These are phyloP conservation scores for Selenicereus undatus DNA, from an alignment of 148 eudicot genomes.

Conservation along the genomic window DNA sequence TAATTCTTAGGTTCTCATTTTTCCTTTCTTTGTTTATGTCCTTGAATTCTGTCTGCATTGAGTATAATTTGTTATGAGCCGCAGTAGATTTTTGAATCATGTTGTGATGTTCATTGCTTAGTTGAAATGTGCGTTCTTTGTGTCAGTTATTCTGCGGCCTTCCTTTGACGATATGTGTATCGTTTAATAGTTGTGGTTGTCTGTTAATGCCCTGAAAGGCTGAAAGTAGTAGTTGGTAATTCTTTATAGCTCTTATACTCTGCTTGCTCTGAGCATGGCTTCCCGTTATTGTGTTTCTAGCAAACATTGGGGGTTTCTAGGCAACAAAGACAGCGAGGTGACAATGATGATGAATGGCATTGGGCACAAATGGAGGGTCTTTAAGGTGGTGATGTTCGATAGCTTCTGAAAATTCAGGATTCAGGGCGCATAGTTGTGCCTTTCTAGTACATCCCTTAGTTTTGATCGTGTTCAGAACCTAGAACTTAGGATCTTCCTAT, in stretches of 20 bases:
- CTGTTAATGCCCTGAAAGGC: no score
- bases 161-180: no score
- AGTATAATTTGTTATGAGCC: neutral
- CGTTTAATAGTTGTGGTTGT: no score
- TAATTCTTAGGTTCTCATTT: conserved; percentile 6
- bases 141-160: no score
- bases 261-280: neutral
- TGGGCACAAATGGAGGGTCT: neutral
- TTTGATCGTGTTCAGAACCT: neutral
- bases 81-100: neutral
- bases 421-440: neutral
- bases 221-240: neutral
- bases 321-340: no score
- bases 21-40: neutral
- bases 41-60: neutral
- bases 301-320: neutral
- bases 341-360: neutral
- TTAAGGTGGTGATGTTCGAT: no score
- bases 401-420: neutral
- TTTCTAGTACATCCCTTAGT: neutral
- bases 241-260: neutral
- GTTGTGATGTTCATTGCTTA: neutral
- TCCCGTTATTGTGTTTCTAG: neutral
- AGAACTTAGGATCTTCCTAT: neutral
- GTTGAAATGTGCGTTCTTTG: neutral